phyloP scores from a whole-genome alignment of 345 rosid genomes.

The Eutrema heterophyllum region DNA sequence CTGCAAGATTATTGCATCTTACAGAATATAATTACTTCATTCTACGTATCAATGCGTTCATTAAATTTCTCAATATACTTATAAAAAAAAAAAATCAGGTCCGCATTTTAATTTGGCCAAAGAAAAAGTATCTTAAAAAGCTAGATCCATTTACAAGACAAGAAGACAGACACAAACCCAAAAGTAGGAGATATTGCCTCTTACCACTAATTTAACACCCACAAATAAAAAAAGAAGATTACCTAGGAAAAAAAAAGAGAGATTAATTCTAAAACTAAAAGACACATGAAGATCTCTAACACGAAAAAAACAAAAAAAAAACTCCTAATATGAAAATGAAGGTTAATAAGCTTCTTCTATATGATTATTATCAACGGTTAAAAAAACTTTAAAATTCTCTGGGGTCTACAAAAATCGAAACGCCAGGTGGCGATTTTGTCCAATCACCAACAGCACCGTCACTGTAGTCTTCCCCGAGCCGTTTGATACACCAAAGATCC shows the following conservation, averaged over 20 bases:
- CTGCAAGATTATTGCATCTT: neutral
- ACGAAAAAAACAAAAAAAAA: neutral
- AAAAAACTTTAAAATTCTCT: constrained; percentile 52
- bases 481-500: constrained; percentile 90
- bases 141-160: constrained; percentile 38
- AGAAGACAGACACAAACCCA: constrained; percentile 34
- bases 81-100: neutral
- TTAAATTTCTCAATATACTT: neutral
- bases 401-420: constrained; percentile 95
- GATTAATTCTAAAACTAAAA: neutral
- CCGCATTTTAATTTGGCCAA: constrained; percentile 17
- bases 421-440: constrained; percentile 78
- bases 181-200: constrained; percentile 30
- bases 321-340: neutral
- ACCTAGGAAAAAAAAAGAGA: neutral
- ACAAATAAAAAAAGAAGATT: neutral
- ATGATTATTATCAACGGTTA: neutral
- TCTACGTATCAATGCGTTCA: neutral
- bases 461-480: constrained; percentile 68
- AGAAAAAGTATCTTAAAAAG: constrained; percentile 32
- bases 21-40: neutral
- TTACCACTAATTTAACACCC: constrained; percentile 27
- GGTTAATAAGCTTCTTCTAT: neutral
- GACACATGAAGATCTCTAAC: neutral
- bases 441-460: constrained; percentile 88